phyloP scores from a whole-genome alignment of 2,329 filamentous ascomycete species.

The Xylariales sp. region DNA sequence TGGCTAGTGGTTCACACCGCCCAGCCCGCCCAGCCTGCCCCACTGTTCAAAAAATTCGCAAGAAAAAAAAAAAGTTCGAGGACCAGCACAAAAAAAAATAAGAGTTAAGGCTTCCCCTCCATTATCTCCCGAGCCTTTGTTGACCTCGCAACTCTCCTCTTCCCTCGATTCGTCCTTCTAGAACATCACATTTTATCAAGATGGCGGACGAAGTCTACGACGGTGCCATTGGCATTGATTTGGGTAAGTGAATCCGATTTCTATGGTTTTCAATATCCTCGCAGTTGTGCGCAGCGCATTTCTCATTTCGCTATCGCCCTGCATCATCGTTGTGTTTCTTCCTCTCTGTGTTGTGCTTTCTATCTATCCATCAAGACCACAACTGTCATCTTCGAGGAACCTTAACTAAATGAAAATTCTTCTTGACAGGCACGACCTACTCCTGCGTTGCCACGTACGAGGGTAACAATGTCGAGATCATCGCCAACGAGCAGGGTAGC shows the following conservation, averaged over 20 bases:
- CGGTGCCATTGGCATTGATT: slow-evolving; percentile 99
- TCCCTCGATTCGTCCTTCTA: slow-evolving; percentile 14
- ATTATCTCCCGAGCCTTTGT: slow-evolving; percentile 8
- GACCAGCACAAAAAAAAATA: slow-evolving; percentile 7
- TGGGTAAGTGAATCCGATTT: slow-evolving; percentile 65
- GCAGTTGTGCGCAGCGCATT: slow-evolving; percentile 5
- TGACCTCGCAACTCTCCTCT: slow-evolving; percentile 11
- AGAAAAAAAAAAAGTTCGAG: slow-evolving; percentile 6
- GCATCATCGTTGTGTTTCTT: background rate
- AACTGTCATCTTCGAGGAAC: too few relatives aligned
- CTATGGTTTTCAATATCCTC: background rate
- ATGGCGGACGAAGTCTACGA: slow-evolving; percentile 99
- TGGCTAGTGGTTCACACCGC: slow-evolving; percentile 3
- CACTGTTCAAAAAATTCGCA: slow-evolving; percentile 7
- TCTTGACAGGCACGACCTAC: slow-evolving; percentile 98
- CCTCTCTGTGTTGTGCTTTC: too few relatives aligned
- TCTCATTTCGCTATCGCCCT: background rate
- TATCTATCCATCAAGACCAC: too few relatives aligned
- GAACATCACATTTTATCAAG: slow-evolving; percentile 38
- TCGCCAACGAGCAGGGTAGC: slow-evolving; percentile 99
- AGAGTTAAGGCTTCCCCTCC: slow-evolving; percentile 4
- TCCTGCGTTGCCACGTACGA: slow-evolving; percentile 99
- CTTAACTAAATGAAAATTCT: too few relatives aligned
- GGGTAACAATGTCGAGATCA: slow-evolving; percentile 99
- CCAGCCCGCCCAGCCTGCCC: slow-evolving; percentile 1